Percentiles rank a stretch among this genome's conserved stretches.
phyloP scores from a whole-genome alignment of 192 early-diverging fungal genomes.

The Coemansia asiatica region DNA sequence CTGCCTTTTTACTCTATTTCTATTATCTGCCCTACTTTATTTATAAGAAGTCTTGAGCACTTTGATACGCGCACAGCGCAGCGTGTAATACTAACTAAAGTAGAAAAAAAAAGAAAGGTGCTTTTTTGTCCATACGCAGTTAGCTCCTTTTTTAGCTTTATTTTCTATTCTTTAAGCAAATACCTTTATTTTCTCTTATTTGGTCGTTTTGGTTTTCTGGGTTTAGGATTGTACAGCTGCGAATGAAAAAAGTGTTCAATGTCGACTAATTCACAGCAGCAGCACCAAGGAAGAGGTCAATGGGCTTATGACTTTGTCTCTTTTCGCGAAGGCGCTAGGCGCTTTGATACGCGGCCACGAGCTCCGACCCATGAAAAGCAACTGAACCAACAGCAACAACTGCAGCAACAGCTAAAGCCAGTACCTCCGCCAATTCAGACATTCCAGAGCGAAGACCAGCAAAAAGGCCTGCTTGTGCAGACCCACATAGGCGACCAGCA shows the following conservation, averaged over 20 bases:
- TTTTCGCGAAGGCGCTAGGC: conserved; percentile 19
- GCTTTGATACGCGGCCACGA: conserved; percentile 9
- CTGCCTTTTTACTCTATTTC: conserved; percentile 1
- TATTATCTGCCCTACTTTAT: neutral
- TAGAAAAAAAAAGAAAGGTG: neutral
- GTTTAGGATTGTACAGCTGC: neutral
- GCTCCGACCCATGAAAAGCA: neutral
- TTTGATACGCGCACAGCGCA: neutral
- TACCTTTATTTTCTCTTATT: neutral
- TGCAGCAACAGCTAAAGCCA: neutral
- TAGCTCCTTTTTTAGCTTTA: conserved; percentile 2
- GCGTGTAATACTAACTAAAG: neutral
- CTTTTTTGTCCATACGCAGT: conserved; percentile 2
- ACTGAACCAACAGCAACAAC: too few species aligned
- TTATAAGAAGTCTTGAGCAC: neutral
- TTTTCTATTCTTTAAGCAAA: conserved; percentile 7
- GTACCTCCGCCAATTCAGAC: conserved; percentile 8
- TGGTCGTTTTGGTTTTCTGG: neutral
- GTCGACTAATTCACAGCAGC: conserved; percentile 43
- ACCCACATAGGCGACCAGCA: conserved; percentile 25
- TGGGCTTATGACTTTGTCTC: conserved; percentile 43
- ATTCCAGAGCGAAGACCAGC: conserved; percentile 8
- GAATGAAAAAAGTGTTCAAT: conserved; percentile 32
- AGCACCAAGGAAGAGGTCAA: conserved; percentile 14
- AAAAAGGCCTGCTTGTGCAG: neutral